phyloP scores from a whole-genome alignment of 2,329 filamentous ascomycete species.

The Gremmenia infestans region DNA sequence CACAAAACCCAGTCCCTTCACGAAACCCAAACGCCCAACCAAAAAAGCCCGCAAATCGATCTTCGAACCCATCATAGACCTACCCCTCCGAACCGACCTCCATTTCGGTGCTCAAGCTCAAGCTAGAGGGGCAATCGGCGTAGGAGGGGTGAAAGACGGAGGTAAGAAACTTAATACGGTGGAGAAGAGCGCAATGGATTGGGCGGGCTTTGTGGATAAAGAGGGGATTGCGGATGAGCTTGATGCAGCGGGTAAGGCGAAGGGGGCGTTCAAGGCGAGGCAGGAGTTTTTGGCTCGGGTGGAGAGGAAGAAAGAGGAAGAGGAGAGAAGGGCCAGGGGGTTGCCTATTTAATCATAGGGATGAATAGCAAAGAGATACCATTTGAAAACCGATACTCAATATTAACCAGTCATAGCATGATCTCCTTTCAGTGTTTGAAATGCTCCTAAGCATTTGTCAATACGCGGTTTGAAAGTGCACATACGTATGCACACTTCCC shows the following conservation, averaged over 20 bases:
- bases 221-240: conserved; percentile 67
- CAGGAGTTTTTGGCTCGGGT: conserved; percentile 63
- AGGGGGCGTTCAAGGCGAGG: conserved; percentile 56
- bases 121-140: conserved; percentile 30
- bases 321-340: conserved; percentile 48
- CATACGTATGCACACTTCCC: too few relatives aligned
- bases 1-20: conserved; percentile 38
- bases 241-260: conserved; percentile 58
- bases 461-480: too few relatives aligned
- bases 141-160: conserved; percentile 39
- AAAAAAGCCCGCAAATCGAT: conserved; percentile 45
- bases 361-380: neutral
- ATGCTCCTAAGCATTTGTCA: too few relatives aligned
- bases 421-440: too few relatives aligned
- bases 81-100: conserved; percentile 48
- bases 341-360: conserved; percentile 6
- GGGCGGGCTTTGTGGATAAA: conserved; percentile 67
- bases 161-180: conserved; percentile 65
- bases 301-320: conserved; percentile 57
- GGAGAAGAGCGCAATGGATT: conserved; percentile 69
- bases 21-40: conserved; percentile 28
- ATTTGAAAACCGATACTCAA: too few relatives aligned
- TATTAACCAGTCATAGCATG: too few relatives aligned
- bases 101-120: conserved; percentile 47
- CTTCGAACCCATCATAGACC: conserved; percentile 52